Percentiles rank a stretch among this genome's conserved stretches.
Conservation (phyloP, 106 monocot genomes). For the Apostasia shenzhenica region DNA sequence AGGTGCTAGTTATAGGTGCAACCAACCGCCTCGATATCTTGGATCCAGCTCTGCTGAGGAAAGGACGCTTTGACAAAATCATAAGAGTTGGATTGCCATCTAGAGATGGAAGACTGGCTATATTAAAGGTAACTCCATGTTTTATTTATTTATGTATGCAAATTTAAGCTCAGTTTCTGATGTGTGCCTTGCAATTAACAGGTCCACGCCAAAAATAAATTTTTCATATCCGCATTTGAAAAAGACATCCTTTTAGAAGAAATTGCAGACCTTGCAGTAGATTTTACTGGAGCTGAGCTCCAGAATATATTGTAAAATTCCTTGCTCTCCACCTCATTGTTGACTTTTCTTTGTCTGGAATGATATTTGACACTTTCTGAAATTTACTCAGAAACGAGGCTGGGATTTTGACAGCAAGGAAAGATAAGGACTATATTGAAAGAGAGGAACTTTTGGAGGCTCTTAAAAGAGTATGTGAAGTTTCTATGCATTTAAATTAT, state of each 20-base stretch:
- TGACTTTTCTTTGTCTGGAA: background rate
- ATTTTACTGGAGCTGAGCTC: conserved; percentile 93
- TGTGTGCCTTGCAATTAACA: conserved; percentile 7
- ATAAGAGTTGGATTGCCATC: conserved; percentile 87
- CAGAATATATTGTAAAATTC: conserved; percentile 77
- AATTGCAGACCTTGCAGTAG: conserved; percentile 67
- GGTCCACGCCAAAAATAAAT: conserved; percentile 87
- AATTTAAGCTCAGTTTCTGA: conserved; percentile 5
- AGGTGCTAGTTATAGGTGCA: conserved; percentile 85
- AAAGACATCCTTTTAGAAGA: conserved; percentile 59
- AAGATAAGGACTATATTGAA: conserved; percentile 73
- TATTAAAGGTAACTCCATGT: conserved; percentile 43
- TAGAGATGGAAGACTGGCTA: conserved; percentile 79
- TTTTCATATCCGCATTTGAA: conserved; percentile 59
- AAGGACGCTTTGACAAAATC: conserved; percentile 86
- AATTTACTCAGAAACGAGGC: conserved; percentile 68
- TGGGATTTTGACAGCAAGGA: conserved; percentile 84
- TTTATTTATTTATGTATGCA: background rate
- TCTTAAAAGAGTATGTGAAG: conserved; percentile 56
- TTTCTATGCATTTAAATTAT: background rate
- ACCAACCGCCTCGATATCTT: conserved; percentile 83
- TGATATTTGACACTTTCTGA: conserved; percentile 9
- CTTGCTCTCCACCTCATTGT: background rate
- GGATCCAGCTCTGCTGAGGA: conserved; percentile 76
- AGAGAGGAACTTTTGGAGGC: conserved; percentile 65